Conservation (phyloP, 768 basidiomycete species). For the Collybiopsis luxurians region DNA sequence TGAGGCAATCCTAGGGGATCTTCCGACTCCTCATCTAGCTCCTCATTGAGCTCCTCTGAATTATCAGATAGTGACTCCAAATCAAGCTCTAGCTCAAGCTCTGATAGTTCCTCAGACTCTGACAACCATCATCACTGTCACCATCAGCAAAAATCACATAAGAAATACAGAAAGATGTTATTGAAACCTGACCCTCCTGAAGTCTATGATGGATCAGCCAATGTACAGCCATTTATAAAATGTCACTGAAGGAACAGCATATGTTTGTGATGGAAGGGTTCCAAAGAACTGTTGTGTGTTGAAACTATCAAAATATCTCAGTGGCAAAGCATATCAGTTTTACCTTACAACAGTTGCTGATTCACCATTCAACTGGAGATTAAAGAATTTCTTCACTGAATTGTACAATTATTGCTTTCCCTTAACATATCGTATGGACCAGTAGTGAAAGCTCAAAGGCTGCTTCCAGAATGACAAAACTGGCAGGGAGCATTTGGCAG, state of each 20-base stretch:
- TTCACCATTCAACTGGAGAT: background rate
- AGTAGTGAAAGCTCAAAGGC: constrained; percentile 9
- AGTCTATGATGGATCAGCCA: background rate
- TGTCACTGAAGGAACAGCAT: background rate
- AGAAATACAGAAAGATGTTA: background rate
- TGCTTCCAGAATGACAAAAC: constrained; percentile 16
- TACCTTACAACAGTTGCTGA: background rate
- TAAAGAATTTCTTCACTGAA: background rate
- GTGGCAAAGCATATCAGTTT: background rate
- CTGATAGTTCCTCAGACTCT: background rate
- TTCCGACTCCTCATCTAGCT: too few species aligned
- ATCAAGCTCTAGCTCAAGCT: background rate
- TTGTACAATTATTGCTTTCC: constrained; percentile 4
- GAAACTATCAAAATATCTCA: background rate
- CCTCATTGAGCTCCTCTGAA: background rate
- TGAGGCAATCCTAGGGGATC: too few species aligned
- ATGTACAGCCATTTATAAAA: background rate
- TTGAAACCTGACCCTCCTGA: constrained; percentile 6
- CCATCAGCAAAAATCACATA: background rate
- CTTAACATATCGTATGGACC: constrained; percentile 22
- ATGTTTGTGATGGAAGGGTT: background rate
- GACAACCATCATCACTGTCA: background rate
- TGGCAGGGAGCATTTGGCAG: constrained; percentile 27
- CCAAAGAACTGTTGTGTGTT: background rate
- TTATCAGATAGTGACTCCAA: background rate